Base-by-base conservation (phyloP, 768 basidiomycete genomes). In the Hericium erinaceus region DNA sequence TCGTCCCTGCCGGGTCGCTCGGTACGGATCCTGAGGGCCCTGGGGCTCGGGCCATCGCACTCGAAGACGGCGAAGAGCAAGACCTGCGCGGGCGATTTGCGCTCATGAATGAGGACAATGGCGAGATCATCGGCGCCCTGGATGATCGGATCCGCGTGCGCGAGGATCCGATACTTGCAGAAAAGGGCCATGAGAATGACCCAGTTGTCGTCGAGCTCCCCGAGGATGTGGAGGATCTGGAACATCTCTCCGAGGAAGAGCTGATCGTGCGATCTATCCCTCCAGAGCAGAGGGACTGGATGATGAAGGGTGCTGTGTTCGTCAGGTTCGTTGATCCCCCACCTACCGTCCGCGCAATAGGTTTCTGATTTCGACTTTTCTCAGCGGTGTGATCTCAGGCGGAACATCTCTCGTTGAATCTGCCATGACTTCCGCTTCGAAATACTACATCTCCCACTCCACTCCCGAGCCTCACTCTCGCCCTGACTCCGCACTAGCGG, bases 41-140 rank as follows among this genome's bases (percentile, higher is more conserved):
- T 6, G 39, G 12, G 6, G 48, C 5, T 4, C 46, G n/a, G 16
- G 41, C 41, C 41, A 18, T 44, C 16, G 15, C 41, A 18, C 15
- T 20, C 22, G 40, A 15, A 24, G 52, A 13, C 15, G 52, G 20
- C 22, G n/a, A 39, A 9, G 62, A 39, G 1, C 54, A 58, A 16
- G 62, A 61, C 26, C 53, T 63, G n/a, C 60, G 62, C 12, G 62
- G 62, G 15, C 60, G 62, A 2, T 63, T 63, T 39, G 61, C 61
- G 2, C 60, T 63, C 39, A 38, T 63, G 52, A 61, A 63, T 33
- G 62, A 61, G 48, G 60, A 55, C 11, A 39, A 51, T 11, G 57
- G 60, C 7, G 58, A 63, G 55, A 41, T 63, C 16, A 55, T 63
- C 46, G 60, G 58, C 11, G 39, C 62, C 54, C 53, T 63, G 28